phyloP scores from a whole-genome alignment of 768 basidiomycete species.

The Serendipita vermifera region DNA sequence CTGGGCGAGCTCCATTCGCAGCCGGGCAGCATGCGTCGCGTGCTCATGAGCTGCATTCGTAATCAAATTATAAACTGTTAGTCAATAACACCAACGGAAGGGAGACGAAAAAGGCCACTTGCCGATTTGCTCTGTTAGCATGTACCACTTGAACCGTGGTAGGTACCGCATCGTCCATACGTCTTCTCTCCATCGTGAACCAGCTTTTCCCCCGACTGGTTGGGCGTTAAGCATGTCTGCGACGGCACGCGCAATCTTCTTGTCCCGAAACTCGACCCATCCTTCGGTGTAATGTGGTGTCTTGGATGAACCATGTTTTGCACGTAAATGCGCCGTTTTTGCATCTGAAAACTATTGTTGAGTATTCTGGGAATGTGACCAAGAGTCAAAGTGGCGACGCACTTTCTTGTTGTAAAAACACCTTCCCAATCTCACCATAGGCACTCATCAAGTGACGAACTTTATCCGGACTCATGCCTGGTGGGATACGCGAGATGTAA shows the following conservation, averaged over 20 bases:
- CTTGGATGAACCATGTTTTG: constrained; percentile 70
- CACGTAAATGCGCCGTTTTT: constrained; percentile 73
- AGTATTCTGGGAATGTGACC: neutral
- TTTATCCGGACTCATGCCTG: constrained; percentile 94
- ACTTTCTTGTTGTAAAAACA: constrained; percentile 93
- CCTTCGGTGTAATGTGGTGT: constrained; percentile 88
- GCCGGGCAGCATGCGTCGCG: constrained; percentile 70
- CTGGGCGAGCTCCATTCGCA: constrained; percentile 85
- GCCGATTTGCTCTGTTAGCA: constrained; percentile 98
- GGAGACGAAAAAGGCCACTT: constrained; percentile 25
- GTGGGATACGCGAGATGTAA: constrained; percentile 92
- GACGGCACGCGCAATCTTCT: constrained; percentile 74
- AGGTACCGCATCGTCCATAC: constrained; percentile 99
- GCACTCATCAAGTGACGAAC: constrained; percentile 85
- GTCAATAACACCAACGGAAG: neutral
- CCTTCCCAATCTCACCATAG: constrained; percentile 81
- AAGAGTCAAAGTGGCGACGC: constrained; percentile 16
- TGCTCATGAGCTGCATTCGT: constrained; percentile 69
- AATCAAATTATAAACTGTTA: neutral
- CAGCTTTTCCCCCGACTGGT: constrained; percentile 88
- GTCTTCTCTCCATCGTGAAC: constrained; percentile 84
- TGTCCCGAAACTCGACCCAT: constrained; percentile 97
- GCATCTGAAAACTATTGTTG: constrained; percentile 38
- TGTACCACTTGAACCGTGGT: constrained; percentile 96
- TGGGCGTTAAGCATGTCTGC: constrained; percentile 95